These are phyloP conservation scores for Penicillium sumatraense DNA, from an alignment of 2,329 filamentous ascomycete genomes.

Conservation along the genomic window DNA sequence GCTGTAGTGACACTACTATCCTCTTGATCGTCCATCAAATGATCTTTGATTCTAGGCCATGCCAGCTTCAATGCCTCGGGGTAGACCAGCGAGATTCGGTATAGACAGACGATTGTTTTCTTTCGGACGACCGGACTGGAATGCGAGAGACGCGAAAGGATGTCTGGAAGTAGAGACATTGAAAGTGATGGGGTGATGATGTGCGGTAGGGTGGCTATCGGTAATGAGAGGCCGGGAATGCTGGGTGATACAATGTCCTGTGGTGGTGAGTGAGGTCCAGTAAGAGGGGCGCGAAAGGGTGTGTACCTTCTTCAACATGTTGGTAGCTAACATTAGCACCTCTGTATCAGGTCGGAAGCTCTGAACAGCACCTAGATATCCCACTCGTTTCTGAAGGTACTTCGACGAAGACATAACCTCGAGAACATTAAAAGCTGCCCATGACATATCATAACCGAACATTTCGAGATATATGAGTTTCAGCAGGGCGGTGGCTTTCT, in stretches of 20 bases:
- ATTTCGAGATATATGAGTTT: constrained; percentile 98
- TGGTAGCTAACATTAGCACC: constrained; percentile 96
- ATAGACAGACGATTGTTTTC: constrained; percentile 94
- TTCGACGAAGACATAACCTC: constrained; percentile 98
- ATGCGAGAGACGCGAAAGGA: constrained; percentile 84
- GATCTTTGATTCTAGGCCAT: constrained; percentile 97
- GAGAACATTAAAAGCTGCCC: constrained; percentile 96
- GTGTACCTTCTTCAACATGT: constrained; percentile 85
- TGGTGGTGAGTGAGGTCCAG: constrained; percentile 20
- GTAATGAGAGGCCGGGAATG: constrained; percentile 79
- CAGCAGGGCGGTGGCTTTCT: constrained; percentile 93
- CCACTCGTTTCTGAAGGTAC: constrained; percentile 92
- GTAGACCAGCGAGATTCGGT: constrained; percentile 92
- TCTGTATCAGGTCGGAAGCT: constrained; percentile 95
- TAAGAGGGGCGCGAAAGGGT: too few relatives aligned
- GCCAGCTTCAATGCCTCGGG: constrained; percentile 89
- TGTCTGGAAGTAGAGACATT: constrained; percentile 82
- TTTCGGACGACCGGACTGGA: constrained; percentile 85
- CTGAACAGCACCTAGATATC: constrained; percentile 93
- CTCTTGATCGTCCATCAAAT: constrained; percentile 85
- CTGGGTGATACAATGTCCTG: constrained; percentile 67
- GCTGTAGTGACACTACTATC: constrained; percentile 93
- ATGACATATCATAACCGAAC: constrained; percentile 99
- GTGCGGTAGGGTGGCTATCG: constrained; percentile 88
- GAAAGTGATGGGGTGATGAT: constrained; percentile 92